Base-by-base conservation (phyloP, 2,329 filamentous ascomycete genomes). In the Neocucurbitaria cava region DNA sequence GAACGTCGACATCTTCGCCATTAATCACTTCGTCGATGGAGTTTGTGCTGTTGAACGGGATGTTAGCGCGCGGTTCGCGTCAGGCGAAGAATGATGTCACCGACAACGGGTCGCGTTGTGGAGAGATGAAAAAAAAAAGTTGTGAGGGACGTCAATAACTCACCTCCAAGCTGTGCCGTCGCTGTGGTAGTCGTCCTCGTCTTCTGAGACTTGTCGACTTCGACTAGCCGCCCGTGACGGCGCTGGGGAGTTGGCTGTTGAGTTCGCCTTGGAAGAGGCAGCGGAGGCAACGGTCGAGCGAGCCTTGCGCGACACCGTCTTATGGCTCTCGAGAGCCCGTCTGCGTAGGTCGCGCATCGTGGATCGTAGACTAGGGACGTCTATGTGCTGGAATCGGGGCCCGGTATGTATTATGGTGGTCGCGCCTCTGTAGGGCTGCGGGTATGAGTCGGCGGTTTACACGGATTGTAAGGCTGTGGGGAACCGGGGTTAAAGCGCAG, bases 261-360 rank as follows among this genome's bases (percentile, higher is more conserved):
- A 89, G 59, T 78, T 81, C 24, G 79, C 79, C 39, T 86, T 85
- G 15, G 87, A 89, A 28, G 79, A 80, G 52, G 82, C 79, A 30
- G 84, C 83, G 15, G 85, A 86, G 39, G 78, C 79, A 52, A 82
- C 80, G 54, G 80, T 80, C 20, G 84, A 83, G 56, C 81, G 83
- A 20, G 87, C 87, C 74, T 91, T 91, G 66, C 82, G 83, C 42
- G 89, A 91, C 30, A 86, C 77, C 15, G 88, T 92, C 79, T 92
- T 92, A 71, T 85, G 84, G 77, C 85, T 87, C 76, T 89, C 87
- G 54, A 91, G 84, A 46, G 86, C 88, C 75, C 89, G 88, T 70
- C 89, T 87, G 64, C 87, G 76, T 43, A 82, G 75, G 50, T 89
- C 86, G 69, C 83, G 85, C 86, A 89, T 89, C 41, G 48, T 66